A percentile compares a stretch with the other conserved stretches of the same genome.
phyloP scores from a whole-genome alignment of 305 asterid genomes.

The Ilex paraguariensis region DNA sequence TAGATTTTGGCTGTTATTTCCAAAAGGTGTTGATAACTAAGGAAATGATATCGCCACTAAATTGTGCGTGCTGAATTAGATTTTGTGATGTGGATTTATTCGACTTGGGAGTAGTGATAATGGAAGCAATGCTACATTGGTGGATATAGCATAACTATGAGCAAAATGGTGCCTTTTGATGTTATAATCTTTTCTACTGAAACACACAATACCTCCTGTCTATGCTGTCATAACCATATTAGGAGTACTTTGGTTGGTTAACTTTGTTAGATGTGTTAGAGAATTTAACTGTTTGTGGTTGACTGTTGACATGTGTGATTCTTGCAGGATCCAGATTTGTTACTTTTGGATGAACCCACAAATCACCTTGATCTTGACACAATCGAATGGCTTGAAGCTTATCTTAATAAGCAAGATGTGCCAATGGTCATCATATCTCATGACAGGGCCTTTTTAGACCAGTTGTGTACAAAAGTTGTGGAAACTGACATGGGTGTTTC shows the following conservation, averaged over 20 bases:
- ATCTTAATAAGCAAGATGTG: constrained; percentile 87
- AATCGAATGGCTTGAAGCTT: constrained; percentile 96
- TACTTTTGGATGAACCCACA: constrained; percentile 95
- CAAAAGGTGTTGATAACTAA: not conserved
- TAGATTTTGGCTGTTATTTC: no score
- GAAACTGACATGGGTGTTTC: constrained; percentile 98
- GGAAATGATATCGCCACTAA: no score
- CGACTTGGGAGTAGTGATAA: no score
- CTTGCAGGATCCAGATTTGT: constrained; percentile 80
- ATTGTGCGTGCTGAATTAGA: no score
- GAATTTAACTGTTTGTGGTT: constrained; percentile 14
- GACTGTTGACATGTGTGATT: constrained; percentile 16
- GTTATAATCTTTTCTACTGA: not conserved
- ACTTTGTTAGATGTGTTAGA: not conserved
- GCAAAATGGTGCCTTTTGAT: constrained; percentile 1
- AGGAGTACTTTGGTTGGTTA: no score
- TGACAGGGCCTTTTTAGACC: constrained; percentile 97
- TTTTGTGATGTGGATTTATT: not conserved
- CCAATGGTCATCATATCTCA: constrained; percentile 99
- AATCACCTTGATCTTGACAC: constrained; percentile 99
- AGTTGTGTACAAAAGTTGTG: constrained; percentile 89
- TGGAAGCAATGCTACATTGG: no score
- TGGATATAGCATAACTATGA: no score
- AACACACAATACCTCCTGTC: no score
- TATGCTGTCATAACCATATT: no score